phyloP scores from a whole-genome alignment of 768 basidiomycete genomes.

The Mycena galopus region DNA sequence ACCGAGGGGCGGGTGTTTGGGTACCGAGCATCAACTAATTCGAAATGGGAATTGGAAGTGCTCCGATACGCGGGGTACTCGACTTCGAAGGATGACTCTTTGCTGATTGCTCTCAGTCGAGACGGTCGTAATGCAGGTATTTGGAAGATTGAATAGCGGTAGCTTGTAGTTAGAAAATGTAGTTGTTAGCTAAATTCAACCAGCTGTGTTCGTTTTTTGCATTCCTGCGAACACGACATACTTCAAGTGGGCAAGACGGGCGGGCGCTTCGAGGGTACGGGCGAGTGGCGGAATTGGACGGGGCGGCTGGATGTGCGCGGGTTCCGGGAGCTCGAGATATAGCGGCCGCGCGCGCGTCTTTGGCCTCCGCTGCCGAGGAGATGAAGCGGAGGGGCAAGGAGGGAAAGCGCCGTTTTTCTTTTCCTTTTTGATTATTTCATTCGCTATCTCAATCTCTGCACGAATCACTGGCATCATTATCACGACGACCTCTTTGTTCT shows the following conservation, averaged over 20 bases:
- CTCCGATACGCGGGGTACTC: neutral
- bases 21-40: neutral
- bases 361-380: neutral
- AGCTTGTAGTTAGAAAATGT: too few relatives aligned
- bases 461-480: too few relatives aligned
- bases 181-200: too few relatives aligned
- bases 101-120: neutral
- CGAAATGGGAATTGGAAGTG: slow-evolving; percentile 5
- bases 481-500: neutral
- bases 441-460: neutral
- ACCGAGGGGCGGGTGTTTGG: slow-evolving; percentile 18
- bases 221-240: too few relatives aligned
- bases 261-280: slow-evolving; percentile 56
- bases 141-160: slow-evolving; percentile 15
- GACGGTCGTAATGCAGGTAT: neutral
- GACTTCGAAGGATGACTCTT: neutral
- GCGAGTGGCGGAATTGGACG: slow-evolving; percentile 34
- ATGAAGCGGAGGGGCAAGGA: neutral
- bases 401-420: neutral
- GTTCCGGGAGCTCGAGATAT: slow-evolving; percentile 37
- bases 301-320: slow-evolving; percentile 37
- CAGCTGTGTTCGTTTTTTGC: too few relatives aligned
- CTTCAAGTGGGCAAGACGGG: slow-evolving; percentile 82
- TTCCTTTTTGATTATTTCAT: slow-evolving; percentile 5
- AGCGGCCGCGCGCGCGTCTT: neutral